These are phyloP conservation scores for Gracilaria vermiculophylla DNA, from an alignment of 23 red algal species.

Conservation along the genomic window DNA sequence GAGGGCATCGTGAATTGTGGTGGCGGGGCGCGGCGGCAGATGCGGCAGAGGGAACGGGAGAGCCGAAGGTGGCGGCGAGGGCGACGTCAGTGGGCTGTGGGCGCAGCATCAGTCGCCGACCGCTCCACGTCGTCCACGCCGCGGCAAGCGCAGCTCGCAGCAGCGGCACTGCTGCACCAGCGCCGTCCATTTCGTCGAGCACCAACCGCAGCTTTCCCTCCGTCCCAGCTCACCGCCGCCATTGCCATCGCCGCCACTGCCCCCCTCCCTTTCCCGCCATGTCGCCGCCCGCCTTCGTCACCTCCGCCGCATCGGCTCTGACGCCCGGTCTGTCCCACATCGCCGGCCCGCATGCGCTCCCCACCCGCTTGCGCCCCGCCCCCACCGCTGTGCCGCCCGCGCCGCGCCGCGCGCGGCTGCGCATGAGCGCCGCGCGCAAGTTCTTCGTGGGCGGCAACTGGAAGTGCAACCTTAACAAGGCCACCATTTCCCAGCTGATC, in stretches of 20 bases:
- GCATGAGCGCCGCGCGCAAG: neutral
- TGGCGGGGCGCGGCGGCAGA: neutral
- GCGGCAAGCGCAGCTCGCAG: no score
- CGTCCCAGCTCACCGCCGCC: neutral
- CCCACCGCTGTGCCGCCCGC: neutral
- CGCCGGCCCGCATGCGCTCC: no score
- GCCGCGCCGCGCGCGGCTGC: neutral
- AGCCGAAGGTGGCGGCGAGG: neutral
- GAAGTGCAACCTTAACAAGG: conserved; percentile 94
- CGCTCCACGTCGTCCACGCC: no score
- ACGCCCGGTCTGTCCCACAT: neutral
- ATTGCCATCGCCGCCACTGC: neutral
- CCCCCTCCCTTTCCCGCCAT: neutral
- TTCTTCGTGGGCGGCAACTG: conserved; percentile 99
- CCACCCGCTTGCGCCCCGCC: neutral
- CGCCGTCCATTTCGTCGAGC: no score
- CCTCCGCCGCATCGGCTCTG: neutral
- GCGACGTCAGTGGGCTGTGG: no score
- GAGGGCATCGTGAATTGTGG: neutral
- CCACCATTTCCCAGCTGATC: conserved; percentile 66
- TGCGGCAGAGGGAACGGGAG: neutral
- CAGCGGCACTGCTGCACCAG: no score
- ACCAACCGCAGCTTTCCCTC: no score
- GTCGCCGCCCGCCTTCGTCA: conserved; percentile 27
- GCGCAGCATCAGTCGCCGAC: no score